These are phyloP conservation scores for Oryza rufipogon DNA, from an alignment of 176 grass and related monocot species.

Conservation along the genomic window DNA sequence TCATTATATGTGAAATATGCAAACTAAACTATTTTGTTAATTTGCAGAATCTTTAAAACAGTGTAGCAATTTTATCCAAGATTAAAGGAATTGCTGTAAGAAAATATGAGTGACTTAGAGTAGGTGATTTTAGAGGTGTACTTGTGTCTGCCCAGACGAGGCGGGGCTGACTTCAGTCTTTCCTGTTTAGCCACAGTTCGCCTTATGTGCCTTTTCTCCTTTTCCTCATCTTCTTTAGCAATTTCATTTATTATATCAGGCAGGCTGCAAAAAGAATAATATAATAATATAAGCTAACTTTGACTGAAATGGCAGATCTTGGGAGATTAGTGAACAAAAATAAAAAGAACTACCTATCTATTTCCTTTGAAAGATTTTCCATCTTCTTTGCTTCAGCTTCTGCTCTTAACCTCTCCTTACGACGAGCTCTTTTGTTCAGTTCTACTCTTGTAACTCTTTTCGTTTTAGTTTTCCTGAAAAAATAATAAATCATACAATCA, in stretches of 20 bases:
- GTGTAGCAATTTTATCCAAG: too few species aligned
- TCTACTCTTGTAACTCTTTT: conserved; percentile 90
- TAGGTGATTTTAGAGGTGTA: conserved; percentile 33
- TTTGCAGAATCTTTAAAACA: too few species aligned
- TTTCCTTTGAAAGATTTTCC: conserved; percentile 74
- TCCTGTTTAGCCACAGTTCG: conserved; percentile 70
- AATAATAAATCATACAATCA: conserved; percentile 10
- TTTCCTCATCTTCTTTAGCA: conserved; percentile 92
- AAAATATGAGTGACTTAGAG: background rate
- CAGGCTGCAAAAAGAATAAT: conserved; percentile 52
- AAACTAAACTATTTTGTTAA: too few species aligned
- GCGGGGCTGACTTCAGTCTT: conserved; percentile 73
- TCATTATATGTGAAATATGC: too few species aligned
- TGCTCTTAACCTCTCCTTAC: conserved; percentile 73
- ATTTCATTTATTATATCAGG: conserved; percentile 86
- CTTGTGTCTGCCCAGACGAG: conserved; percentile 92
- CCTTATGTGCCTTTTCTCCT: conserved; percentile 62
- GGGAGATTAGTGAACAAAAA: conserved; percentile 25
- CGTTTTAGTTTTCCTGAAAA: conserved; percentile 70
- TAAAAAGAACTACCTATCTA: conserved; percentile 63
- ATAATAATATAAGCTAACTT: conserved; percentile 14
- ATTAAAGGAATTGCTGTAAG: too few species aligned
- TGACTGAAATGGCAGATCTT: background rate
- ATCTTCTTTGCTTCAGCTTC: conserved; percentile 70
- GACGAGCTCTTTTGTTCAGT: conserved; percentile 80